Conservation (phyloP, 192 early-diverging fungal genomes). For the Bifiguratus adelaidae region DNA sequence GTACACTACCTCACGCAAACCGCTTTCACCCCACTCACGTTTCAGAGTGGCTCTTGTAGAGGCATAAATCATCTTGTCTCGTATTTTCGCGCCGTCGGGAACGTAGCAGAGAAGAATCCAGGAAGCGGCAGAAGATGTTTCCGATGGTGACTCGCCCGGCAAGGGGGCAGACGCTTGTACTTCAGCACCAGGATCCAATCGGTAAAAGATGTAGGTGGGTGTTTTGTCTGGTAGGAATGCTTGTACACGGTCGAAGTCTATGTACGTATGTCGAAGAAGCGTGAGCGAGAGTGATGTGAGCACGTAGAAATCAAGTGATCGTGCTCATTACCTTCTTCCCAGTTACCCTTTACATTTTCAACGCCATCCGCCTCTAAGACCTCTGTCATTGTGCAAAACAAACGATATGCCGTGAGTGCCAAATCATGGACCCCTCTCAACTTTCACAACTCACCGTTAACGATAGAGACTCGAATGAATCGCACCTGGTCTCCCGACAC, state of each 20-base stretch:
- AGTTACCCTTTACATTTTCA: slow-evolving; percentile 9
- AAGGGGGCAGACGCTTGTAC: no score
- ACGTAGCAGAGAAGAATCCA: slow-evolving; percentile 78
- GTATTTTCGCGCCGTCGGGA: slow-evolving; percentile 69
- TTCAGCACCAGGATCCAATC: slow-evolving; percentile 37
- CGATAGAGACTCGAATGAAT: slow-evolving; percentile 33
- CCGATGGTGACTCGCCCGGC: slow-evolving; percentile 23
- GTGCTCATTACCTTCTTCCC: slow-evolving; percentile 23
- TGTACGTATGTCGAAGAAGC: not conserved
- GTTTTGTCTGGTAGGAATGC: slow-evolving; percentile 36
- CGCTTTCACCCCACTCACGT: slow-evolving; percentile 70
- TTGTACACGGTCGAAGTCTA: slow-evolving; percentile 40
- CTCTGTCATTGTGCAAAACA: slow-evolving; percentile 11
- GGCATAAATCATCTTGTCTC: slow-evolving; percentile 95
- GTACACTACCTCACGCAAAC: slow-evolving; percentile 76
- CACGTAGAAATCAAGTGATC: not conserved
- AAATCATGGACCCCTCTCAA: not conserved
- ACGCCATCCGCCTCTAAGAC: slow-evolving; percentile 17
- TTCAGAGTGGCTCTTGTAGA: slow-evolving; percentile 69
- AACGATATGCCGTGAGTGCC: not conserved
- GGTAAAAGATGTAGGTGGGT: slow-evolving; percentile 57
- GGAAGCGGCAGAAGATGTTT: no score
- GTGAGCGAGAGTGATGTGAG: not conserved
- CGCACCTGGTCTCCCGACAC: slow-evolving; percentile 18
- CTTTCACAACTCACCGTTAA: slow-evolving; percentile 21